Evolutionary conservation across 345 rosid genomes (phyloP).

Genomic region (Pugionium dolabratum): DNA sequence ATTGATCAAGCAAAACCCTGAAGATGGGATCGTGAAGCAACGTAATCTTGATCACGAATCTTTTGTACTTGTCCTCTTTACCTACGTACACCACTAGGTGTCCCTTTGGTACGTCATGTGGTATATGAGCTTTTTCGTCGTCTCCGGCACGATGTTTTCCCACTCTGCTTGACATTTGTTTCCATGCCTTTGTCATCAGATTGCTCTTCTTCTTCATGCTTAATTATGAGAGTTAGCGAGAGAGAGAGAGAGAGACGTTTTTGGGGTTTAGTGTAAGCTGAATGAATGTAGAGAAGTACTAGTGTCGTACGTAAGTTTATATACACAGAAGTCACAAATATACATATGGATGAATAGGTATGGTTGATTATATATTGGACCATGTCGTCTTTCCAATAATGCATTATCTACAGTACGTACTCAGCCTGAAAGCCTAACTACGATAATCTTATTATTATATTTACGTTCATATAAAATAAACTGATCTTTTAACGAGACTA

Average conservation of each 20-base stretch:
- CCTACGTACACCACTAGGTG: constrained; percentile 85
- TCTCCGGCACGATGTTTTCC: neutral
- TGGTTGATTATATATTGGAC: no score
- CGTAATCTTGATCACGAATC: constrained; percentile 65
- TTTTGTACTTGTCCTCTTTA: constrained; percentile 48
- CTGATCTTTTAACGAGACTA: no score
- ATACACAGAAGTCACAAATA: no score
- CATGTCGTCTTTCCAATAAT: no score
- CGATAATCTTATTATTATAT: no score
- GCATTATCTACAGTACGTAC: no score
- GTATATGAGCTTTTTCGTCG: constrained; percentile 43
- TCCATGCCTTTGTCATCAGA: constrained; percentile 40
- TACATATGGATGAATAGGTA: no score
- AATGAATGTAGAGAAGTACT: constrained; percentile 28
- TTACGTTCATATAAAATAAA: no score
- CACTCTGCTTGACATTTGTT: constrained; percentile 35
- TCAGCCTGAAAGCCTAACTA: no score
- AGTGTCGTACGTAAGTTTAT: constrained; percentile 25
- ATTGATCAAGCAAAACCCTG: constrained; percentile 71
- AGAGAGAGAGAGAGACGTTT: constrained; percentile 22
- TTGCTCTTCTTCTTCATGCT: constrained; percentile 32
- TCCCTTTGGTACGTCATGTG: constrained; percentile 84
- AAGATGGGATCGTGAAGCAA: constrained; percentile 75
- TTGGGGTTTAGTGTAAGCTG: constrained; percentile 20
- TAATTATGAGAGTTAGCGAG: neutral